A percentile compares a stretch with the other conserved stretches of the same genome.
phyloP scores from a whole-genome alignment of 768 basidiomycete species.

The Pseudohyphozyma bogoriensis region DNA sequence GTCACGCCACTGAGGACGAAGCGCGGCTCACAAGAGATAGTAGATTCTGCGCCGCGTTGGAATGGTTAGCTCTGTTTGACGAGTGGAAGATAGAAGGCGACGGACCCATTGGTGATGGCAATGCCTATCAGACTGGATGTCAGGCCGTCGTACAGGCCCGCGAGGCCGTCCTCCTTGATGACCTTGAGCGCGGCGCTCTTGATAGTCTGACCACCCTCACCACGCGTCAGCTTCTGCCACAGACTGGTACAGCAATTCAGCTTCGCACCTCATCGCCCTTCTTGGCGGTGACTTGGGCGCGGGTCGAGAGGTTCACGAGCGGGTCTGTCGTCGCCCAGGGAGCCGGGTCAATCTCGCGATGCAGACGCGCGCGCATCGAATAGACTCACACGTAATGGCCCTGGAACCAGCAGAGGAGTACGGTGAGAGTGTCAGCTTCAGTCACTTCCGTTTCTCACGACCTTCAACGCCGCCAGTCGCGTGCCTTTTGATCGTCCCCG shows the following conservation, averaged over 20 bases:
- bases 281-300: conserved; percentile 82
- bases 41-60: conserved; percentile 75
- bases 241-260: background rate
- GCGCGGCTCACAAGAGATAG: conserved; percentile 46
- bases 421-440: too few species aligned
- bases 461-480: background rate
- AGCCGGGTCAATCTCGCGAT: background rate
- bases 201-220: conserved; percentile 41
- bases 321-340: conserved; percentile 43
- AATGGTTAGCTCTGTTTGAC: background rate
- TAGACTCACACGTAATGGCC: conserved; percentile 11
- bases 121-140: conserved; percentile 78
- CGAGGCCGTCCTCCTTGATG: conserved; percentile 69
- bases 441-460: background rate
- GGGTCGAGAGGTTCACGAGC: conserved; percentile 79
- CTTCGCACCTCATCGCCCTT: conserved; percentile 57
- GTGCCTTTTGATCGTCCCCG: background rate
- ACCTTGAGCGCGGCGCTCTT: conserved; percentile 61
- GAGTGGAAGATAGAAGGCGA: background rate
- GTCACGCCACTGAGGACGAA: conserved; percentile 50
- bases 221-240: background rate
- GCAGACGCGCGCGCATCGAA: background rate
- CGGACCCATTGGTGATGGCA: conserved; percentile 65
- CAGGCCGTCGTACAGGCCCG: conserved; percentile 78
- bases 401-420: background rate